phyloP scores from a whole-genome alignment of 1,284 basidiomycete species.

The Austropuccinia psidii region DNA sequence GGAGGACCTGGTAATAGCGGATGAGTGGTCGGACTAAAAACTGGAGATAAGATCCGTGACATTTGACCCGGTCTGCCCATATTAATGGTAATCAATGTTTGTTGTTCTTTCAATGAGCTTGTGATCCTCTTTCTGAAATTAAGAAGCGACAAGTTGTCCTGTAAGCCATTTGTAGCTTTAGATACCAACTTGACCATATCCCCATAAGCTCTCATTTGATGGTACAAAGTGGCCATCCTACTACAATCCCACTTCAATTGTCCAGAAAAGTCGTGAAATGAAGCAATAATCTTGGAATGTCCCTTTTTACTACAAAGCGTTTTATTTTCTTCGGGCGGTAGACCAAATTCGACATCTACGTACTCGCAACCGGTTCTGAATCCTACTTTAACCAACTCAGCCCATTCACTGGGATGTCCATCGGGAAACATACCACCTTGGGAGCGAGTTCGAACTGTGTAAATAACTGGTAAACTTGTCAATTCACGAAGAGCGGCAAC shows the following conservation, averaged over 20 bases:
- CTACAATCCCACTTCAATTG: conserved; percentile 70
- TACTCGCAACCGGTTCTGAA: conserved; percentile 82
- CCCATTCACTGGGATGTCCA: conserved; percentile 60
- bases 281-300: conserved; percentile 72
- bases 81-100: conserved; percentile 87
- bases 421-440: conserved; percentile 88
- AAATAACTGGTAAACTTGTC: conserved; percentile 78
- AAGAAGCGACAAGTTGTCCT: conserved; percentile 74
- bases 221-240: conserved; percentile 56
- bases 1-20: conserved; percentile 63
- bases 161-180: conserved; percentile 60
- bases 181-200: conserved; percentile 91
- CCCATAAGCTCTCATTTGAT: conserved; percentile 50
- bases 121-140: conserved; percentile 56
- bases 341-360: conserved; percentile 79
- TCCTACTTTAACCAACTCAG: conserved; percentile 69
- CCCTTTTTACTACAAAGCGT: conserved; percentile 62
- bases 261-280: conserved; percentile 90
- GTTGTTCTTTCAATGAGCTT: conserved; percentile 47
- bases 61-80: conserved; percentile 84
- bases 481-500: conserved; percentile 68
- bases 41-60: conserved; percentile 75
- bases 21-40: conserved; percentile 84
- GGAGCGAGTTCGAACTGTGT: conserved; percentile 75
- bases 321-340: conserved; percentile 59